phyloP scores from a whole-genome alignment of 2,329 filamentous ascomycete species.

The Dothistroma pini region DNA sequence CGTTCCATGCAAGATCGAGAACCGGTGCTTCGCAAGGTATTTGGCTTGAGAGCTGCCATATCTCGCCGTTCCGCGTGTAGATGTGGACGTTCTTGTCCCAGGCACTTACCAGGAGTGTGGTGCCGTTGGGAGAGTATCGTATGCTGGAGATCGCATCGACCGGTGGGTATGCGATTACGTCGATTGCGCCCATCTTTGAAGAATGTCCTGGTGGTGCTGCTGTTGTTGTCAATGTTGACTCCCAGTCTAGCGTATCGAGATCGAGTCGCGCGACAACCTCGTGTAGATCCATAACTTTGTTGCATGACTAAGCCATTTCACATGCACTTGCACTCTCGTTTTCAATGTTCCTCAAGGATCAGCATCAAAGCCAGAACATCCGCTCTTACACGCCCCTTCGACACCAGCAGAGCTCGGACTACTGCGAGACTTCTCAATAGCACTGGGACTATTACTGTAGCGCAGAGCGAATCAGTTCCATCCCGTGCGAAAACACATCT shows the following conservation, averaged over 20 bases:
- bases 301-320: background rate
- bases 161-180: slow-evolving; percentile 74
- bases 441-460: background rate
- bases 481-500: background rate
- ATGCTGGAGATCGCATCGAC: slow-evolving; percentile 83
- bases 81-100: slow-evolving; percentile 93
- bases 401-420: too few species aligned
- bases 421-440: background rate
- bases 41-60: slow-evolving; percentile 36
- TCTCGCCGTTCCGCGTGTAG: slow-evolving; percentile 49
- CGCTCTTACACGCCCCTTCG: too few species aligned
- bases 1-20: slow-evolving; percentile 86
- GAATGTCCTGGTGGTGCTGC: background rate
- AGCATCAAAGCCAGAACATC: too few species aligned
- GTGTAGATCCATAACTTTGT: background rate
- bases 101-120: slow-evolving; percentile 80
- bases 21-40: slow-evolving; percentile 72
- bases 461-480: too few species aligned
- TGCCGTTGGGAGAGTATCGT: slow-evolving; percentile 77
- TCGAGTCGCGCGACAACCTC: background rate
- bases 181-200: slow-evolving; percentile 15
- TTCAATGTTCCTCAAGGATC: background rate
- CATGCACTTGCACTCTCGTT: background rate
- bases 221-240: background rate
- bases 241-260: background rate